phyloP scores from a whole-genome alignment of 179 eudicot species.

The Patellifolia procumbens region DNA sequence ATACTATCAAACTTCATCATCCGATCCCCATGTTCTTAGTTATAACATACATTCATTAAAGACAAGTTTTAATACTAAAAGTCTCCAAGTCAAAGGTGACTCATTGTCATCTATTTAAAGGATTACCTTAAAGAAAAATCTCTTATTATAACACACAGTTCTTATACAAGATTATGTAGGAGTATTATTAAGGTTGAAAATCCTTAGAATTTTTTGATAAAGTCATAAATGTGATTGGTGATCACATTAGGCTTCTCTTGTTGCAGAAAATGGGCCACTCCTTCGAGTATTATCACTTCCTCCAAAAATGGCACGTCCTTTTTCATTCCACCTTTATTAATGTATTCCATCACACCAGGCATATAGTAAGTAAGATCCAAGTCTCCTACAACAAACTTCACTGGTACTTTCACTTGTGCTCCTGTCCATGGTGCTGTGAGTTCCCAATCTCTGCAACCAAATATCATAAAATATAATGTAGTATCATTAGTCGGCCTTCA shows the following conservation, averaged over 20 bases:
- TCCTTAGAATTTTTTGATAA: constrained; percentile 47
- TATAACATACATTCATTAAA: too few species aligned
- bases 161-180: not conserved
- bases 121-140: too few species aligned
- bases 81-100: too few species aligned
- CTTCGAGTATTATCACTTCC: constrained; percentile 68
- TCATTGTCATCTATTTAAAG: too few species aligned
- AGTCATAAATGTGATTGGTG: constrained; percentile 62
- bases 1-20: too few species aligned
- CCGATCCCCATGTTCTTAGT: too few species aligned
- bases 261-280: constrained; percentile 75
- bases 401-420: constrained; percentile 63
- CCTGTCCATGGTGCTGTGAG: constrained; percentile 73
- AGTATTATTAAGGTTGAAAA: not conserved
- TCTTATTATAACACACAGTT: too few species aligned
- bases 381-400: constrained; percentile 74
- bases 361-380: constrained; percentile 55
- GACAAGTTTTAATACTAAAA: too few species aligned
- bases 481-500: too few species aligned
- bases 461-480: too few species aligned
- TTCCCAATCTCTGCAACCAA: constrained; percentile 67
- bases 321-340: constrained; percentile 63
- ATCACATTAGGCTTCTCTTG: constrained; percentile 75
- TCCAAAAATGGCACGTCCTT: constrained; percentile 65
- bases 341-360: constrained; percentile 60